Conservation (phyloP, 2,329 filamentous ascomycete genomes). For the Cladosporium sp. region DNA sequence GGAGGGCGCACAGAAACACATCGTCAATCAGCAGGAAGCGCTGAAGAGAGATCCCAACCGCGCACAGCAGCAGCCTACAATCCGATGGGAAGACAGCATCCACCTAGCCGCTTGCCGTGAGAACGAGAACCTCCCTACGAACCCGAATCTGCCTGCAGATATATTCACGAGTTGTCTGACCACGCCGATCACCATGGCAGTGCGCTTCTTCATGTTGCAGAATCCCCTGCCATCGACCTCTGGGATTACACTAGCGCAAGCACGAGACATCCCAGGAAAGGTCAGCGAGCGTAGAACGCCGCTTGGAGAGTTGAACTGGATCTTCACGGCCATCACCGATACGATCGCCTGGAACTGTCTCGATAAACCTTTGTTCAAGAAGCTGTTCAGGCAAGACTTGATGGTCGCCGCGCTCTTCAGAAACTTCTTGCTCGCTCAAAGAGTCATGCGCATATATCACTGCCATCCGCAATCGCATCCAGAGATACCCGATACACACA, state of each 20-base stretch:
- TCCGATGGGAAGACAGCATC: conserved; percentile 76
- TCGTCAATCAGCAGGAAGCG: conserved; percentile 75
- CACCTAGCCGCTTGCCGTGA: conserved; percentile 87
- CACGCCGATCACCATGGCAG: conserved; percentile 93
- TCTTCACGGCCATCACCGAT: conserved; percentile 97
- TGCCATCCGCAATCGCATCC: conserved; percentile 92
- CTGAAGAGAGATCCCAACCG: conserved; percentile 61
- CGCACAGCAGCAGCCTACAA: conserved; percentile 23
- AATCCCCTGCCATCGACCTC: conserved; percentile 60
- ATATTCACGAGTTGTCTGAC: conserved; percentile 94
- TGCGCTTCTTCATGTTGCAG: conserved; percentile 93
- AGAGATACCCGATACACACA: conserved; percentile 85
- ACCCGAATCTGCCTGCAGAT: conserved; percentile 86
- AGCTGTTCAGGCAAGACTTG: conserved; percentile 92
- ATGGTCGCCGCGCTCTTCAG: conserved; percentile 98
- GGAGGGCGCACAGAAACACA: conserved; percentile 89
- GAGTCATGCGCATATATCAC: conserved; percentile 93
- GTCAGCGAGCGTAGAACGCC: conserved; percentile 90
- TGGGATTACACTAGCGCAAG: conserved; percentile 69
- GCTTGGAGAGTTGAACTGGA: conserved; percentile 96
- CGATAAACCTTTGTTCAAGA: conserved; percentile 84
- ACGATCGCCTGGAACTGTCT: conserved; percentile 98
- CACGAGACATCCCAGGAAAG: conserved; percentile 81
- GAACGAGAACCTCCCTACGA: conserved; percentile 89
- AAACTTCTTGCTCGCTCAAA: conserved; percentile 89